Conservation (phyloP, 768 basidiomycete species). For the Mycena rosella region DNA sequence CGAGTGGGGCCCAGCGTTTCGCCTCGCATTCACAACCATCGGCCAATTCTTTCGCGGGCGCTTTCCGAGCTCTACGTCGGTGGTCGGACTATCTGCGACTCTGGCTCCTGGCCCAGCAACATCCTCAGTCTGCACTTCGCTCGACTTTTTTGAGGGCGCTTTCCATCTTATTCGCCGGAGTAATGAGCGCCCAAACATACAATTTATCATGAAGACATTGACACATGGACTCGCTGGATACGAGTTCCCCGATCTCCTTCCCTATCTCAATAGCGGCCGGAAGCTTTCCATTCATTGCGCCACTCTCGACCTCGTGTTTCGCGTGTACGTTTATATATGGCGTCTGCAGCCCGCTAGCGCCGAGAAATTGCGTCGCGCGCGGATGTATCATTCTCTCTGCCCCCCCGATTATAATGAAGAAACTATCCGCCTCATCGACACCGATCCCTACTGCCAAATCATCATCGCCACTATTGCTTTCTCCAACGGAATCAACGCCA, state of each 20-base stretch:
- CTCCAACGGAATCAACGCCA: constrained; percentile 1
- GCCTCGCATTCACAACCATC: neutral
- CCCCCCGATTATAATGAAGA: neutral
- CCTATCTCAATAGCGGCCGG: neutral
- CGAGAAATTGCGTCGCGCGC: neutral
- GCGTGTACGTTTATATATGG: neutral
- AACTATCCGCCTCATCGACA: neutral
- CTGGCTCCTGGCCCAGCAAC: neutral
- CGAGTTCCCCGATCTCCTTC: neutral
- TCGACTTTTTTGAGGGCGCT: too few species aligned
- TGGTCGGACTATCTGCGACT: neutral
- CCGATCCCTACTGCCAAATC: neutral
- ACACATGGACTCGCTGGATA: neutral
- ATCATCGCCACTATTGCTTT: neutral
- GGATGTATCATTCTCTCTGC: neutral
- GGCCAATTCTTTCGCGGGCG: constrained; percentile 4
- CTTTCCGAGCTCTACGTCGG: neutral
- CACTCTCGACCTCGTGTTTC: neutral
- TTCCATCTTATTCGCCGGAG: too few species aligned
- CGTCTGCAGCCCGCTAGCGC: neutral
- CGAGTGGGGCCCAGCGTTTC: neutral
- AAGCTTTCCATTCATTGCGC: neutral
- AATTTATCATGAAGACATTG: neutral
- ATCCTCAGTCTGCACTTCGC: neutral
- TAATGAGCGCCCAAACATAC: neutral